phyloP scores from a whole-genome alignment of 192 early-diverging fungal species.

The Coemansia reversa region DNA sequence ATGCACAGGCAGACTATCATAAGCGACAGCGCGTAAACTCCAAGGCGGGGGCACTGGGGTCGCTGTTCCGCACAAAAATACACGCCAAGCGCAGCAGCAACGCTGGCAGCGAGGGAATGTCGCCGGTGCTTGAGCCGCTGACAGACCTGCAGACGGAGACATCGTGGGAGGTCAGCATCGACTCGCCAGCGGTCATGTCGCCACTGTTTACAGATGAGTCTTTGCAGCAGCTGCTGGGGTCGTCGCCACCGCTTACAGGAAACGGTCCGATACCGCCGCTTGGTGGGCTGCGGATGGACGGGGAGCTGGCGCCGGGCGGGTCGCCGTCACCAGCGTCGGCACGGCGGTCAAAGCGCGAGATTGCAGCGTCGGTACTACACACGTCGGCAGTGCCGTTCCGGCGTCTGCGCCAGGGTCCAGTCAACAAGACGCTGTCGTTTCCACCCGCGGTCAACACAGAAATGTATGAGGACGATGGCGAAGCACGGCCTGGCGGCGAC shows the following conservation, averaged over 20 bases:
- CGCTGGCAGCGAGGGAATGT: slow-evolving; percentile 29
- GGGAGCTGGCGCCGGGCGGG: neutral
- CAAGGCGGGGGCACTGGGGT: slow-evolving; percentile 40
- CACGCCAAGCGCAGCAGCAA: slow-evolving; percentile 41
- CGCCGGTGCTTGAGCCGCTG: slow-evolving; percentile 33
- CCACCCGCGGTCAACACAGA: slow-evolving; percentile 23
- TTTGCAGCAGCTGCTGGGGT: slow-evolving; percentile 46
- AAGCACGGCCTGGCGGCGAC: slow-evolving; percentile 12
- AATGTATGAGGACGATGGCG: slow-evolving; percentile 5
- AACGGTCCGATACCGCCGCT: slow-evolving; percentile 18
- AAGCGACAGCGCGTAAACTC: slow-evolving; percentile 46
- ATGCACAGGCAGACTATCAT: slow-evolving; percentile 9
- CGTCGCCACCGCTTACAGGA: slow-evolving; percentile 27
- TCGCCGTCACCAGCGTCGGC: slow-evolving; percentile 22
- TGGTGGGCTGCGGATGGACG: neutral
- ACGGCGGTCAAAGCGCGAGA: slow-evolving; percentile 45
- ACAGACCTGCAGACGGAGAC: slow-evolving; percentile 10
- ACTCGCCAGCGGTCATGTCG: slow-evolving; percentile 37
- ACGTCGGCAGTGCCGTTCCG: slow-evolving; percentile 46
- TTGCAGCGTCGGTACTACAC: slow-evolving; percentile 45
- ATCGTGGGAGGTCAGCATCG: slow-evolving; percentile 37
- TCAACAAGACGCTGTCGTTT: slow-evolving; percentile 42
- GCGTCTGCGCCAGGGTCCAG: slow-evolving; percentile 30
- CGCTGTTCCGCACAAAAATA: slow-evolving; percentile 40
- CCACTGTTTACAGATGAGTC: slow-evolving; percentile 49